Conservation (phyloP, 768 basidiomycete genomes). For the Terana coerulea region DNA sequence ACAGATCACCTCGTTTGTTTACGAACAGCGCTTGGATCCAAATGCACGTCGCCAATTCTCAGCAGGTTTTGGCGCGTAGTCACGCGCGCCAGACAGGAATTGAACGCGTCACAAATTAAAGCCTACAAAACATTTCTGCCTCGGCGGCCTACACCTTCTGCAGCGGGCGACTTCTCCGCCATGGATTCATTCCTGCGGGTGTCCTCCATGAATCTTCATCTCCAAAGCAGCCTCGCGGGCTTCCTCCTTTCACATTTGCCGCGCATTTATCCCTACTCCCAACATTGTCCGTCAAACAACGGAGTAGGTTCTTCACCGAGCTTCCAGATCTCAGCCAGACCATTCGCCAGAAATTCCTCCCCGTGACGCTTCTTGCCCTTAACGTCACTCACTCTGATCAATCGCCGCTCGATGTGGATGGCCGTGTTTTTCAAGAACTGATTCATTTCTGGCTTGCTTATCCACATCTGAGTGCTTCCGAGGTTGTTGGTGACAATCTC, state of each 20-base stretch:
- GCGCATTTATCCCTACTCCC: conserved; percentile 38
- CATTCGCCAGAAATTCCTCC: conserved; percentile 39
- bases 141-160: neutral
- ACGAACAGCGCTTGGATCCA: conserved; percentile 27
- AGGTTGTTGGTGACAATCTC: conserved; percentile 29
- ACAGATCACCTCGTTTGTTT: conserved; percentile 61
- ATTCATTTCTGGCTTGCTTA: conserved; percentile 33
- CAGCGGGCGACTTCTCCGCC: neutral
- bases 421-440: conserved; percentile 45
- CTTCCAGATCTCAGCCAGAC: conserved; percentile 25
- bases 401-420: conserved; percentile 46
- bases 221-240: too few relatives aligned
- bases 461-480: conserved; percentile 14
- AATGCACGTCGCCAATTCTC: conserved; percentile 15
- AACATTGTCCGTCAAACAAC: conserved; percentile 33
- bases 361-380: conserved; percentile 31
- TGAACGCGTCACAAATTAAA: conserved; percentile 12
- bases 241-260: conserved; percentile 36
- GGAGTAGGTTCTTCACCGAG: conserved; percentile 28
- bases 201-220: neutral
- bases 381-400: conserved; percentile 20
- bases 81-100: conserved; percentile 7
- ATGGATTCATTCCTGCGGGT: too few relatives aligned
- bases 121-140: conserved; percentile 1
- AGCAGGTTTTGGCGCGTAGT: conserved; percentile 17